Evolutionary conservation across 129 eudicot genomes (phyloP).

Genomic region (Saposhnikovia divaricata): DNA sequence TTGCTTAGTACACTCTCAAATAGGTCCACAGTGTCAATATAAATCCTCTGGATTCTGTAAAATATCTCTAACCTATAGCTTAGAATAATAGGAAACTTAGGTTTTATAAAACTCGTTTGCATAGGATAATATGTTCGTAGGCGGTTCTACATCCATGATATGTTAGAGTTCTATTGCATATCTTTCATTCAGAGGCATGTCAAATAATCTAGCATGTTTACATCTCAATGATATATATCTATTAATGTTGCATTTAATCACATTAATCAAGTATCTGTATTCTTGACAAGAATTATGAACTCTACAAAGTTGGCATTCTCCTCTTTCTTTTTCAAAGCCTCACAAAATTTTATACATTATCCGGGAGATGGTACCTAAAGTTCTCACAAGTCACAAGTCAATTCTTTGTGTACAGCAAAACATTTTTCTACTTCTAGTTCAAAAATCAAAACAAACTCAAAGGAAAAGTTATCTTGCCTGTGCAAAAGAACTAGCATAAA

Average conservation of each 20-base stretch:
- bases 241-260: background rate
- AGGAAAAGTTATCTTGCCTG: background rate
- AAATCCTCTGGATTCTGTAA: background rate
- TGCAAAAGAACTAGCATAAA: background rate
- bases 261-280: background rate
- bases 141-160: no score
- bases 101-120: no score
- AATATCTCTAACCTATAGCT: no score
- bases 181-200: no score
- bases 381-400: constrained; percentile 4
- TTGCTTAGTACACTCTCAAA: background rate
- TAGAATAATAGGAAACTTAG: background rate
- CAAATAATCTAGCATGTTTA: no score
- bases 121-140: no score
- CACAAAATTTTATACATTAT: background rate
- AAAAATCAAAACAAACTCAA: background rate
- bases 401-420: background rate
- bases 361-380: background rate
- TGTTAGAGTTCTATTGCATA: no score
- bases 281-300: background rate
- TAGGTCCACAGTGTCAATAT: background rate
- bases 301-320: background rate
- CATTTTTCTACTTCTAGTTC: background rate
- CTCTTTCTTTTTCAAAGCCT: background rate
- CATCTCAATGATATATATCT: no score